A percentile compares a stretch with the other conserved stretches of the same genome.
Conservation (phyloP, 2,329 filamentous ascomycete genomes). For the Sporothrix brunneoviolacea region DNA sequence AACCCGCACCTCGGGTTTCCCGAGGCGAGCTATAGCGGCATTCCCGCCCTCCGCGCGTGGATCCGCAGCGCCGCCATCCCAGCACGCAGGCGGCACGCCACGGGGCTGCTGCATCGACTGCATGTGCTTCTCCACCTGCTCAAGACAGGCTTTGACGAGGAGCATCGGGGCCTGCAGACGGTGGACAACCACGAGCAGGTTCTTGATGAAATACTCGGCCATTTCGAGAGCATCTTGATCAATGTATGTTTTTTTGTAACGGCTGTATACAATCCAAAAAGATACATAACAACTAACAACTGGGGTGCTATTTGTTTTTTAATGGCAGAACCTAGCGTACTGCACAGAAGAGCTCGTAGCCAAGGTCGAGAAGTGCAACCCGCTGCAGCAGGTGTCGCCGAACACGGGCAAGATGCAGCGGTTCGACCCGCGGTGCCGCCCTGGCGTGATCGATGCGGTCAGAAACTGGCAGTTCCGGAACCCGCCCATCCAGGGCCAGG, state of each 20-base stretch:
- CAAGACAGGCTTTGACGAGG: neutral
- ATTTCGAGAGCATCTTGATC: neutral
- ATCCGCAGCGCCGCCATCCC: slow-evolving; percentile 9
- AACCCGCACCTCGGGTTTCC: slow-evolving; percentile 1
- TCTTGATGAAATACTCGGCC: neutral
- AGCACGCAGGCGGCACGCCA: slow-evolving; percentile 3
- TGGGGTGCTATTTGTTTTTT: too few species aligned
- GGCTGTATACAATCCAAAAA: too few species aligned
- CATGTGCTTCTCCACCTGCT: slow-evolving; percentile 4
- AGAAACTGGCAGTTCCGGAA: neutral
- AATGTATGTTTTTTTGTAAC: too few species aligned
- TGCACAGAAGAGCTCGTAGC: neutral
- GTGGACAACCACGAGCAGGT: too few species aligned
- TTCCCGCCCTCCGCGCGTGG: slow-evolving; percentile 12
- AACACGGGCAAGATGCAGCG: neutral
- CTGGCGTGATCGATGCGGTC: neutral
- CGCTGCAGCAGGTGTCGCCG: neutral
- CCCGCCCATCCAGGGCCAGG: neutral
- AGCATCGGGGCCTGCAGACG: too few species aligned
- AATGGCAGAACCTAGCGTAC: neutral
- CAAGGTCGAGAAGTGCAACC: slow-evolving; percentile 4
- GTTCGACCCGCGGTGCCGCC: neutral
- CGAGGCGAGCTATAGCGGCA: neutral
- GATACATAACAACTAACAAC: too few species aligned
- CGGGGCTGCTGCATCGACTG: slow-evolving; percentile 5